phyloP scores from a whole-genome alignment of 164 flowering plant species.

The Magnolia kwangsiensis region DNA sequence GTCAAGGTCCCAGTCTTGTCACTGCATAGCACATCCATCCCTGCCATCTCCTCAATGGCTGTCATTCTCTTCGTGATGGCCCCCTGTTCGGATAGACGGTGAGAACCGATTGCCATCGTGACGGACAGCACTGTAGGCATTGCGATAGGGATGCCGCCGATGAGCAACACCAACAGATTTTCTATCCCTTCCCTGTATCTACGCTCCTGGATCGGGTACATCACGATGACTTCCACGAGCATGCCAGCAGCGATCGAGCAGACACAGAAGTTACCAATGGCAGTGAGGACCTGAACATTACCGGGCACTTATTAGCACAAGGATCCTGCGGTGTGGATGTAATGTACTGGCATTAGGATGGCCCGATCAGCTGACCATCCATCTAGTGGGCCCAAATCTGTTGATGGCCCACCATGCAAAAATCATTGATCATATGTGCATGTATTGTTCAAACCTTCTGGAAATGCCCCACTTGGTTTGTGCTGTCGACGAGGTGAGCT shows the following conservation, averaged over 20 bases:
- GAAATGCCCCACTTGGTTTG: conserved; percentile 85
- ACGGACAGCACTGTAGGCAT: conserved; percentile 94
- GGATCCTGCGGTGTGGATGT: no score
- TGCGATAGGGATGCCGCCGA: conserved; percentile 93
- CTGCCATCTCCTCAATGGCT: conserved; percentile 98
- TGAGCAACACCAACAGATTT: conserved; percentile 73
- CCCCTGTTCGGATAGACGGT: conserved; percentile 78
- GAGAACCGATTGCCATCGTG: conserved; percentile 95
- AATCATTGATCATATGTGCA: not conserved
- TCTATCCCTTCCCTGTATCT: conserved; percentile 79
- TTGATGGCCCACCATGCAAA: no score
- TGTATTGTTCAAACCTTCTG: conserved; percentile 50
- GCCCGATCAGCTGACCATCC: not conserved
- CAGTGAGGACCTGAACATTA: conserved; percentile 60
- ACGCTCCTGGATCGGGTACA: conserved; percentile 74
- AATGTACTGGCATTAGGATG: not conserved
- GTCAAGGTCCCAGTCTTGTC: conserved; percentile 95
- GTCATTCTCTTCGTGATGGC: conserved; percentile 97
- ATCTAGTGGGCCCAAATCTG: not conserved
- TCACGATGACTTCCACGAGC: conserved; percentile 63
- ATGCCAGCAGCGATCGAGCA: conserved; percentile 77
- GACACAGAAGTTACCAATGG: conserved; percentile 90
- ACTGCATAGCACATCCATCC: conserved; percentile 93
- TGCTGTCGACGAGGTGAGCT: conserved; percentile 86
- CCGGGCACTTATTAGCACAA: not conserved